phyloP scores from a whole-genome alignment of 2,329 filamentous ascomycete genomes.

The Cercospora berteroae region DNA sequence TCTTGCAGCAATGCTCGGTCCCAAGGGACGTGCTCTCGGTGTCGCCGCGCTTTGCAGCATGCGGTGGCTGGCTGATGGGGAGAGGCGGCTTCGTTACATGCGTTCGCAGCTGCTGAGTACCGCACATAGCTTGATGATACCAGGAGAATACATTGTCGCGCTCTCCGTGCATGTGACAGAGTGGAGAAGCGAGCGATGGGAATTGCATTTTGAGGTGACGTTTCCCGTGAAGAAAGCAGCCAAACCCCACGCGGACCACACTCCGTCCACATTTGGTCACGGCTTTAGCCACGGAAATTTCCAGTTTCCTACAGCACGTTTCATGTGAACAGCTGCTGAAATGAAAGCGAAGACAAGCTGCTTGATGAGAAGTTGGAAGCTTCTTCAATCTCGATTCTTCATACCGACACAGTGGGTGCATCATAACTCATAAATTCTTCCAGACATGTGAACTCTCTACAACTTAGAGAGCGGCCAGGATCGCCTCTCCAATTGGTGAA shows the following conservation, averaged over 20 bases:
- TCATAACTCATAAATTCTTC: not conserved
- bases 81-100: not conserved
- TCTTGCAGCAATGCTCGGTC: not conserved
- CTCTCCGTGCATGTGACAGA: not conserved
- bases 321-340: not conserved
- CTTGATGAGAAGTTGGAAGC: not conserved
- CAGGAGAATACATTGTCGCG: not conserved
- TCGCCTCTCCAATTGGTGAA: slow-evolving; percentile 44
- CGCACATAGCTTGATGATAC: not conserved
- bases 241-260: not conserved
- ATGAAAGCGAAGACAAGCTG: not conserved
- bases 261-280: not conserved
- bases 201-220: not conserved
- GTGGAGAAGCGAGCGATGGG: not conserved
- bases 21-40: not conserved
- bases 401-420: not conserved
- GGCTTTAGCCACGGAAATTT: not conserved
- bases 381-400: not conserved
- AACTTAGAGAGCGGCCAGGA: slow-evolving; percentile 29
- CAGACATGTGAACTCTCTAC: not conserved
- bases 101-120: not conserved
- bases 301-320: not conserved
- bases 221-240: not conserved
- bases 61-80: not conserved
- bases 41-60: not conserved